phyloP scores from a whole-genome alignment of 2,329 filamentous ascomycete species.

The Grosmannia clavigera region DNA sequence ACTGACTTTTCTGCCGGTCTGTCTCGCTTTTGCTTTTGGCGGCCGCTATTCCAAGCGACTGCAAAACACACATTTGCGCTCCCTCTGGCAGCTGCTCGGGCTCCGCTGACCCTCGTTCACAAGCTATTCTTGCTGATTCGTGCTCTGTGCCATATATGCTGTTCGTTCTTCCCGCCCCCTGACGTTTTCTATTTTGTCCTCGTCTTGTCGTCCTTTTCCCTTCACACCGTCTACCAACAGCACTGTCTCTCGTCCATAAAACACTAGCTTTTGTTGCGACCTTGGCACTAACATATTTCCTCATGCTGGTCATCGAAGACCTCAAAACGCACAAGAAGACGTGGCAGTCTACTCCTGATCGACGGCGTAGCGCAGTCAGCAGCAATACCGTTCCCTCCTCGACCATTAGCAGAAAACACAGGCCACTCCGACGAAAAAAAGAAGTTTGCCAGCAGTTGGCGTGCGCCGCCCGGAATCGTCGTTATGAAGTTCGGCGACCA shows the following conservation, averaged over 20 bases:
- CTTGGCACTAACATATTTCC: neutral
- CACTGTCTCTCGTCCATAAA: neutral
- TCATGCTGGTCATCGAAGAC: constrained; percentile 42
- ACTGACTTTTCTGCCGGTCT: neutral
- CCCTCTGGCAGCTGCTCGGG: neutral
- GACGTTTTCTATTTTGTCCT: neutral
- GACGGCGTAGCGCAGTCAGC: constrained; percentile 1
- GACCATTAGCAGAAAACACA: neutral
- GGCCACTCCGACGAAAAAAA: neutral
- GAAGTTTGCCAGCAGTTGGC: constrained; percentile 16
- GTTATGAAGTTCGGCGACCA: constrained; percentile 89
- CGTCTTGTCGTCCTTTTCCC: neutral
- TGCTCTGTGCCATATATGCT: neutral
- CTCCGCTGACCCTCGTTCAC: neutral
- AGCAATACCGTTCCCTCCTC: neutral
- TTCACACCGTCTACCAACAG: neutral
- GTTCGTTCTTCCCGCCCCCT: neutral
- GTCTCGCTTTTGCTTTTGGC: neutral
- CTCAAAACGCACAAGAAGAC: constrained; percentile 27
- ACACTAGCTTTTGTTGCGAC: neutral
- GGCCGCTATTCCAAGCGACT: neutral
- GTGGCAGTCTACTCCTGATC: constrained; percentile 25
- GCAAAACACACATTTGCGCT: neutral
- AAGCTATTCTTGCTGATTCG: neutral
- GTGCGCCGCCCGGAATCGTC: constrained; percentile 37